Percentiles rank a stretch among this genome's conserved stretches.
phyloP scores from a whole-genome alignment of 805 yeast genomes.

The Teunomyces gatunensis region DNA sequence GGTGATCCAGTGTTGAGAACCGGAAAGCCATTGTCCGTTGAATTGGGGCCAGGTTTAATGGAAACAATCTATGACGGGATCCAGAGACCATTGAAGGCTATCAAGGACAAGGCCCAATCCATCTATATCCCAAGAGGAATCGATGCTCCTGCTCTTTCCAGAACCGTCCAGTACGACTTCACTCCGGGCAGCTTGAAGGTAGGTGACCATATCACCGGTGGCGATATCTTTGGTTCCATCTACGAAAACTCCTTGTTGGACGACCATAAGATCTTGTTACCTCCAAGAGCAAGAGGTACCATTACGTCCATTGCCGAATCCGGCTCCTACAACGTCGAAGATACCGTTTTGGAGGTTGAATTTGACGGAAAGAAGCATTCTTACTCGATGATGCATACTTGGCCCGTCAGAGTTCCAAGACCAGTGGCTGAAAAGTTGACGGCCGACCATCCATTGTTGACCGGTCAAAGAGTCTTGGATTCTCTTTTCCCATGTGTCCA shows the following conservation, averaged over 20 bases:
- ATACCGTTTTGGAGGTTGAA: conserved; percentile 87
- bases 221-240: conserved; percentile 92
- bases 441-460: conserved; percentile 92
- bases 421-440: conserved; percentile 93
- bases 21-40: conserved; percentile 98
- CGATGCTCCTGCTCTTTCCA: conserved; percentile 90
- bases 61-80: conserved; percentile 99
- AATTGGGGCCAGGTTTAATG: conserved; percentile 98
- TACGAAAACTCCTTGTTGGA: conserved; percentile 90
- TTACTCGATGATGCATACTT: conserved; percentile 94
- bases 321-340: conserved; percentile 90
- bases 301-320: conserved; percentile 83
- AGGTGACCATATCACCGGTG: conserved; percentile 98
- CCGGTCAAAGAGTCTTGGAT: conserved; percentile 99
- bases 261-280: conserved; percentile 91
- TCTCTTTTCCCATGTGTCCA: conserved; percentile 98
- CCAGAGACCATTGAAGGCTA: conserved; percentile 96
- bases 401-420: conserved; percentile 99
- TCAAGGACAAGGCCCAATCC: conserved; percentile 81
- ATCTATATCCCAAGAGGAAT: conserved; percentile 99
- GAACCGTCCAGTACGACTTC: conserved; percentile 81
- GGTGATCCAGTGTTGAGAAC: conserved; percentile 99
- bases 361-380: conserved; percentile 80
- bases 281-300: conserved; percentile 99
- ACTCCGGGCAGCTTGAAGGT: conserved; percentile 75